Evolutionary conservation across 108 stramenopile genomes (phyloP).

Genomic region (Seminavis robusta): DNA sequence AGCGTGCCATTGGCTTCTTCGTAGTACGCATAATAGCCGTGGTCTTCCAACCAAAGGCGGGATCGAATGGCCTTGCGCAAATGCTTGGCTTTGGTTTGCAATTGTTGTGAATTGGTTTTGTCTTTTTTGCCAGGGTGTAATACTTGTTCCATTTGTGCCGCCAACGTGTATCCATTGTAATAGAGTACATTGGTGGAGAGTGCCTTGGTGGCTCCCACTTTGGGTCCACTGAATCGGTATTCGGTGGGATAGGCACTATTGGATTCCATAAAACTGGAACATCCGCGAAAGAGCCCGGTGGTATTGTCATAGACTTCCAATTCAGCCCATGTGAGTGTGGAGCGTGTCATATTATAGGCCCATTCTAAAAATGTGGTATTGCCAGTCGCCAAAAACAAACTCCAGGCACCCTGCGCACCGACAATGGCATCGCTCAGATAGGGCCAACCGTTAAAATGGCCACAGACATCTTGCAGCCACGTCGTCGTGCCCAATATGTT

Average conservation of each 20-base stretch:
- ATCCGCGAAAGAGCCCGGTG: conserved; percentile 26
- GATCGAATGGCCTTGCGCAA: conserved; percentile 13
- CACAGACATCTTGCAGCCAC: conserved; percentile 29
- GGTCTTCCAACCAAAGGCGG: conserved; percentile 17
- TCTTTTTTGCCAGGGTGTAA: conserved; percentile 23
- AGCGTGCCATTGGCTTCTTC: conserved; percentile 23
- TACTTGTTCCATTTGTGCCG: conserved; percentile 24
- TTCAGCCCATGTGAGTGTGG: conserved; percentile 24
- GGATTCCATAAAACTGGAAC: conserved; percentile 39
- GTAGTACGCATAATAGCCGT: conserved; percentile 26
- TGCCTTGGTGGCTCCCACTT: conserved; percentile 33
- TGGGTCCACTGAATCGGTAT: conserved; percentile 18
- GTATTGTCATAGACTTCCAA: not conserved
- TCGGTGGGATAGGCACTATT: conserved; percentile 33
- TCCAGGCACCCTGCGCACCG: conserved; percentile 32
- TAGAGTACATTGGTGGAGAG: conserved; percentile 38
- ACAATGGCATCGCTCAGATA: conserved; percentile 39
- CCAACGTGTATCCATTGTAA: conserved; percentile 29
- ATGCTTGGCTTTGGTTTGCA: conserved; percentile 5
- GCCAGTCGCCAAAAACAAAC: conserved; percentile 24
- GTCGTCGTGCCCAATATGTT: conserved; percentile 3
- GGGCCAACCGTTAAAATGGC: conserved; percentile 37
- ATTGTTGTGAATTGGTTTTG: not conserved
- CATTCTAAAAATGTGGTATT: conserved; percentile 29
- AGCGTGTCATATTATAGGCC: conserved; percentile 30